These are phyloP conservation scores for Corchorus capsularis DNA, from an alignment of 345 rosid genomes.

Conservation along the genomic window DNA sequence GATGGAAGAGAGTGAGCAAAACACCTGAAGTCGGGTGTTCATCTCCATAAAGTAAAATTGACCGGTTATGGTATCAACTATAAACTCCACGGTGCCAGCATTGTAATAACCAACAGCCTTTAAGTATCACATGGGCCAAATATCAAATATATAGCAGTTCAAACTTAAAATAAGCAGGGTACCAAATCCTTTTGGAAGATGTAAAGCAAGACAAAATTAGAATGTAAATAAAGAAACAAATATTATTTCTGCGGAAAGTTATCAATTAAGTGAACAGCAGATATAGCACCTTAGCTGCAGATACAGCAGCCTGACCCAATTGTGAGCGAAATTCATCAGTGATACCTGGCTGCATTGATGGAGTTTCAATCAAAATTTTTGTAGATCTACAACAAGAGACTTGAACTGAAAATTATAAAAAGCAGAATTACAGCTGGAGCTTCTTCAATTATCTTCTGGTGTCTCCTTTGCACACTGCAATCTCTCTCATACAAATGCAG, in stretches of 20 bases:
- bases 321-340: conserved; percentile 59
- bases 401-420: conserved; percentile 29
- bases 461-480: conserved; percentile 96
- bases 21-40: conserved; percentile 96
- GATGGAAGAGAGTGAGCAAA: conserved; percentile 17
- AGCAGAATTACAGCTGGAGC: conserved; percentile 87
- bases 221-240: not conserved
- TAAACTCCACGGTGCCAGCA: conserved; percentile 98
- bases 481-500: conserved; percentile 89
- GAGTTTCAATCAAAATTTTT: conserved; percentile 32
- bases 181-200: not conserved
- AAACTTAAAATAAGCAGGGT: conserved; percentile 7
- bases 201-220: not conserved
- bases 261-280: not conserved
- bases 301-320: conserved; percentile 87
- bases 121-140: conserved; percentile 36
- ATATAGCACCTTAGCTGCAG: conserved; percentile 81
- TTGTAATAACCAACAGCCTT: conserved; percentile 94
- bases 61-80: conserved; percentile 75
- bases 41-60: conserved; percentile 94
- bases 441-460: conserved; percentile 98
- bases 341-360: conserved; percentile 78
- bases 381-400: conserved; percentile 24
- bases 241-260: not conserved
- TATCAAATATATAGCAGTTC: conserved; percentile 25